A percentile compares a stretch with the other conserved stretches of the same genome.
phyloP scores from a whole-genome alignment of 768 basidiomycete species.

The Pulveroboletus sp. region DNA sequence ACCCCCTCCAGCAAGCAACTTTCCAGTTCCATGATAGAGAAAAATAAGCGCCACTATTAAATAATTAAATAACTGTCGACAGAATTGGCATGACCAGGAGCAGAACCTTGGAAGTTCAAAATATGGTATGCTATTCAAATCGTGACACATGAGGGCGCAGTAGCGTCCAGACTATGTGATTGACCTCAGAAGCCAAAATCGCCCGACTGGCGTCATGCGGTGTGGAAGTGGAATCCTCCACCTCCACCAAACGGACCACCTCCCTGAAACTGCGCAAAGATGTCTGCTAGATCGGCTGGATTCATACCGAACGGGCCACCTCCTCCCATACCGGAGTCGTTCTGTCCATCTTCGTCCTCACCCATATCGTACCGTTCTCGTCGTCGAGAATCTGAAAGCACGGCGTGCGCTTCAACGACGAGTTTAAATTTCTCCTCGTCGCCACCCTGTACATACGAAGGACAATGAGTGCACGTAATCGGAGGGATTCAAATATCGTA shows the following conservation, averaged over 20 bases:
- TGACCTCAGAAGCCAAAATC: conserved; percentile 21
- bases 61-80: too few relatives aligned
- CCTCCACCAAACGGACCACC: conserved; percentile 30
- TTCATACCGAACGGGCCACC: conserved; percentile 39
- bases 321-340: conserved; percentile 38
- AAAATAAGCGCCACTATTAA: too few relatives aligned
- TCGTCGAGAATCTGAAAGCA: conserved; percentile 72
- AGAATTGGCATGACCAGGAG: too few relatives aligned
- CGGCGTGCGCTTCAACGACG: conserved; percentile 74
- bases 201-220: conserved; percentile 3
- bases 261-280: conserved; percentile 63
- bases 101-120: background rate
- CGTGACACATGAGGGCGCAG: background rate
- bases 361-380: conserved; percentile 77
- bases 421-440: conserved; percentile 97
- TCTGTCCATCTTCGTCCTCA: conserved; percentile 73
- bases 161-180: background rate
- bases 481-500: background rate
- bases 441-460: conserved; percentile 56
- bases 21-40: too few relatives aligned
- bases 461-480: conserved; percentile 3
- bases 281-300: conserved; percentile 53
- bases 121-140: conserved; percentile 11
- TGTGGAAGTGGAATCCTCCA: conserved; percentile 30
- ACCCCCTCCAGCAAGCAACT: too few relatives aligned